phyloP scores from a whole-genome alignment of 2,329 filamentous ascomycete species.

The Pleomassaria siparia region DNA sequence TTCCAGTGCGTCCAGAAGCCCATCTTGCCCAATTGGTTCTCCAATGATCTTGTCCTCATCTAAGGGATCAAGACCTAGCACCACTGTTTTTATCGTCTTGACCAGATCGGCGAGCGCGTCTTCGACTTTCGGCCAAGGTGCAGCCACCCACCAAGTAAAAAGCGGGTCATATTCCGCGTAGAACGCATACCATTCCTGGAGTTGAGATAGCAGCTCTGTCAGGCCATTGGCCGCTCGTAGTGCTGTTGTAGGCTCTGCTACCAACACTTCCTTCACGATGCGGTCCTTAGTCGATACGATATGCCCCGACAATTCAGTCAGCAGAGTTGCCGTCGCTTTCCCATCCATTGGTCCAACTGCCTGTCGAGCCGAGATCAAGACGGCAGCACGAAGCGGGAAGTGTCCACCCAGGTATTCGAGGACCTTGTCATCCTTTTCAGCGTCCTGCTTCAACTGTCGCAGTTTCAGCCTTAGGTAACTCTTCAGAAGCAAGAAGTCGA shows the following conservation, averaged over 20 bases:
- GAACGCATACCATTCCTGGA: slow-evolving; percentile 54
- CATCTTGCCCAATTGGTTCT: slow-evolving; percentile 57
- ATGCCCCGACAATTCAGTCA: slow-evolving; percentile 41
- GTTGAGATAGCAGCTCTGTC: slow-evolving; percentile 42
- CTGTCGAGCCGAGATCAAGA: slow-evolving; percentile 28
- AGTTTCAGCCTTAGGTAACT: slow-evolving; percentile 46
- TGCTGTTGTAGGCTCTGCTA: slow-evolving; percentile 46
- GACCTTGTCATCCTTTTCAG: slow-evolving; percentile 40
- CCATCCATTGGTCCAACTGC: slow-evolving; percentile 48
- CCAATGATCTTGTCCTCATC: slow-evolving; percentile 57
- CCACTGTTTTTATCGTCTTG: slow-evolving; percentile 42
- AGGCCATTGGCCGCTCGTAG: slow-evolving; percentile 52
- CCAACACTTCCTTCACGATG: slow-evolving; percentile 40
- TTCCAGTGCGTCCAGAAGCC: slow-evolving; percentile 55
- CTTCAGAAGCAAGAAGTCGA: slow-evolving; percentile 55
- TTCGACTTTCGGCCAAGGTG: slow-evolving; percentile 48
- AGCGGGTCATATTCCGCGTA: slow-evolving; percentile 59
- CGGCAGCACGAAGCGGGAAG: slow-evolving; percentile 3
- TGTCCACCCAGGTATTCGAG: slow-evolving; percentile 49
- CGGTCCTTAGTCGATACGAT: slow-evolving; percentile 38
- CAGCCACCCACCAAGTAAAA: slow-evolving; percentile 59
- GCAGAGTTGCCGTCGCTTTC: slow-evolving; percentile 46
- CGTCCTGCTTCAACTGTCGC: slow-evolving; percentile 46
- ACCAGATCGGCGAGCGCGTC: slow-evolving; percentile 41
- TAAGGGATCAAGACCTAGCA: slow-evolving; percentile 50